A percentile compares a stretch with the other conserved stretches of the same genome.
Evolutionary conservation across 2,329 filamentous ascomycete genomes (phyloP).

Genomic region (Dothistroma septosporum): DNA sequence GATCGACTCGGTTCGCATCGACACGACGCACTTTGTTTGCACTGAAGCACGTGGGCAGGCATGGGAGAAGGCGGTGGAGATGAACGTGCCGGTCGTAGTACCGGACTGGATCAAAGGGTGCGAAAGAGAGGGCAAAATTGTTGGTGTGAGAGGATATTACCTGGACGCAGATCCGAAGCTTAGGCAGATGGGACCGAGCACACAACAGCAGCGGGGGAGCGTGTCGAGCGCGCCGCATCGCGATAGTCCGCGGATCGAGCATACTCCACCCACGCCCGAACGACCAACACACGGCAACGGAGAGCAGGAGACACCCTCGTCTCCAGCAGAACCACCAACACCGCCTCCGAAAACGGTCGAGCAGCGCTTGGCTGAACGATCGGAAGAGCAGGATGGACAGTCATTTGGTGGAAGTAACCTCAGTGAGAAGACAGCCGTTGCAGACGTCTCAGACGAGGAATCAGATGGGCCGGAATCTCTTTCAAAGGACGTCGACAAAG

Average conservation of each 20-base stretch:
- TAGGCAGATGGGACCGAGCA: constrained; percentile 48
- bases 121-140: constrained; percentile 84
- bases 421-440: constrained; percentile 31
- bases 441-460: constrained; percentile 21
- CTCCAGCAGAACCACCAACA: constrained; percentile 22
- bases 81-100: constrained; percentile 94
- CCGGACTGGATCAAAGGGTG: constrained; percentile 98
- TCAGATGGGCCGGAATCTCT: constrained; percentile 24
- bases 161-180: constrained; percentile 74
- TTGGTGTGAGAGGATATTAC: constrained; percentile 94
- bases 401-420: constrained; percentile 23
- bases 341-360: constrained; percentile 28
- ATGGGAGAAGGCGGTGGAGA: constrained; percentile 96
- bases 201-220: constrained; percentile 29
- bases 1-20: constrained; percentile 84
- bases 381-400: constrained; percentile 30
- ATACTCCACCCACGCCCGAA: constrained; percentile 51
- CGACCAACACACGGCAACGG: constrained; percentile 22
- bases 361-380: constrained; percentile 19
- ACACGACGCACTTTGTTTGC: constrained; percentile 97
- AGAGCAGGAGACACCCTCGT: constrained; percentile 8
- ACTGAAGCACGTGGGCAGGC: constrained; percentile 82
- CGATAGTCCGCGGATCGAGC: constrained; percentile 46
- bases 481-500: constrained; percentile 24
- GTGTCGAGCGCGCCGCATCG: constrained; percentile 32